These are phyloP conservation scores for Mortierella sp. DNA, from an alignment of 371 early-diverging fungal species.

Conservation along the genomic window DNA sequence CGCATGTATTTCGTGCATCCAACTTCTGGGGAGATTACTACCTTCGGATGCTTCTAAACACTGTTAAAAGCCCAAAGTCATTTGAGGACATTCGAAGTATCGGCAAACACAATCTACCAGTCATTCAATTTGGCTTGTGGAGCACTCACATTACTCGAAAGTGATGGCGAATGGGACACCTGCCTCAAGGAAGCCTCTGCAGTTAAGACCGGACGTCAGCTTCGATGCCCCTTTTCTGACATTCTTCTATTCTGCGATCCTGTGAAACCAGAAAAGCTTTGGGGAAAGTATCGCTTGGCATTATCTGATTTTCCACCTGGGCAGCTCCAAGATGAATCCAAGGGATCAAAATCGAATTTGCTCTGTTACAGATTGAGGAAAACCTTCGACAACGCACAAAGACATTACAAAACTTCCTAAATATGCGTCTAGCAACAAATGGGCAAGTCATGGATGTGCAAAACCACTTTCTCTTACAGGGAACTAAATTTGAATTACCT, in stretches of 20 bases:
- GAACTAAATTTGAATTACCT: too few relatives aligned
- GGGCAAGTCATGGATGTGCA: too few relatives aligned
- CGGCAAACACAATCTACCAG: not conserved
- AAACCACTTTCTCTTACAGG: too few relatives aligned
- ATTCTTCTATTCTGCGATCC: conserved; percentile 16
- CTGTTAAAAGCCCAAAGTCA: not conserved
- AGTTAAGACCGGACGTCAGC: conserved; percentile 2
- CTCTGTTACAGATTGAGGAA: not conserved
- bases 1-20: conserved; percentile 4
- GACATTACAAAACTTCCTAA: too few relatives aligned
- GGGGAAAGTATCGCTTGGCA: not conserved
- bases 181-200: conserved; percentile 26
- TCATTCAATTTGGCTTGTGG: conserved; percentile 27
- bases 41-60: conserved; percentile 6
- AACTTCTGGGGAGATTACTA: not conserved
- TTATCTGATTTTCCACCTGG: not conserved
- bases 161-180: conserved; percentile 40
- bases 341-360: not conserved
- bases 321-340: not conserved
- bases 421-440: too few relatives aligned
- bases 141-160: conserved; percentile 7
- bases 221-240: conserved; percentile 25
- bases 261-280: conserved; percentile 7
- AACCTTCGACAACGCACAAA: not conserved
- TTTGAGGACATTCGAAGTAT: conserved; percentile 17